Conservation (phyloP, 75 land plant species). For the Adiantum capillusveneris region DNA sequence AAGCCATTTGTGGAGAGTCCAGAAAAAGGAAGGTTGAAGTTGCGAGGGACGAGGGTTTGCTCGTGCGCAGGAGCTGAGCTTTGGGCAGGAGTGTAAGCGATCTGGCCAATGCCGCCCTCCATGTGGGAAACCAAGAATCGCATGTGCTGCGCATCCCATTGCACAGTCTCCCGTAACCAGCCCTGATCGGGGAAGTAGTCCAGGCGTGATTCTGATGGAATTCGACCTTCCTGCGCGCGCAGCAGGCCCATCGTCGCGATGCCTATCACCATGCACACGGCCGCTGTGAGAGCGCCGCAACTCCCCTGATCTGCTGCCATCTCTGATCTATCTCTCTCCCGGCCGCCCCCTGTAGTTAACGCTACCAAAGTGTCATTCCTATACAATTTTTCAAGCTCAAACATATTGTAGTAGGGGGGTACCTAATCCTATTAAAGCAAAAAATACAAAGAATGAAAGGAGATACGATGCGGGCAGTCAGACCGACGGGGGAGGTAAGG, state of each 20-base stretch:
- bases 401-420: too few species aligned
- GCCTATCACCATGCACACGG: neutral
- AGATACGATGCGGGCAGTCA: too few species aligned
- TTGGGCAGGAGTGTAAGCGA: constrained; percentile 7
- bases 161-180: constrained; percentile 50
- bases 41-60: constrained; percentile 19
- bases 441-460: too few species aligned
- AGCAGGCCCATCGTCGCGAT: neutral
- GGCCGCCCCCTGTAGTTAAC: too few species aligned
- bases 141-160: constrained; percentile 42
- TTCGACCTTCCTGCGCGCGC: neutral
- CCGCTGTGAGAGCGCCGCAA: neutral
- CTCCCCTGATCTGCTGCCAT: too few species aligned
- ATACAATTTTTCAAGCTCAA: too few species aligned
- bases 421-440: too few species aligned
- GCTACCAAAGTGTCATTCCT: too few species aligned
- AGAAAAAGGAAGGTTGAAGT: constrained; percentile 9
- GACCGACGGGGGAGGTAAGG: too few species aligned
- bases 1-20: constrained; percentile 56
- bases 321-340: too few species aligned
- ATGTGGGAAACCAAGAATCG: constrained; percentile 55
- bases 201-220: constrained; percentile 11
- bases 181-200: constrained; percentile 41
- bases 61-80: neutral
- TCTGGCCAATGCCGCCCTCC: constrained; percentile 38